phyloP scores from a whole-genome alignment of 2,329 filamentous ascomycete species.

The Allantophomopsis cytisporea region DNA sequence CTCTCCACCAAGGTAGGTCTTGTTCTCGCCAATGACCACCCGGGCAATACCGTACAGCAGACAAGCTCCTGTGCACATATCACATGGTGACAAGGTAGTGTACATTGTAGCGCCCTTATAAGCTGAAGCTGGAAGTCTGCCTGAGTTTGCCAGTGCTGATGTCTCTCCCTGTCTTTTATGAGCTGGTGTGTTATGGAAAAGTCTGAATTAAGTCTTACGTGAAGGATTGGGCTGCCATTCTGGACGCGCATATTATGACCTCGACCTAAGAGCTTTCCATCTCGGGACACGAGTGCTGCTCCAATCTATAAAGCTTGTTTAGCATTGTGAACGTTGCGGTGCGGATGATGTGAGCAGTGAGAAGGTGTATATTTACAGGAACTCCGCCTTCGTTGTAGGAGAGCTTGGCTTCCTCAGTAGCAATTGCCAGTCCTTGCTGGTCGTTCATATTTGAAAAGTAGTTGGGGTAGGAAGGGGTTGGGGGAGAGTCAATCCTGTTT shows the following conservation, averaged over 20 bases:
- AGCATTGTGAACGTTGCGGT: no score
- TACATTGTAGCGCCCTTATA: conserved; percentile 72
- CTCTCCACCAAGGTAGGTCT: conserved; percentile 62
- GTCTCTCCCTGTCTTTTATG: conserved; percentile 50
- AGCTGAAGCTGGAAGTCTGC: conserved; percentile 52
- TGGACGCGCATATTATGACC: conserved; percentile 70
- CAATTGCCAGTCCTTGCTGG: conserved; percentile 26
- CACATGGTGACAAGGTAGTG: conserved; percentile 66
- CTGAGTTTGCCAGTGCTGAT: conserved; percentile 60
- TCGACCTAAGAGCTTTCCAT: conserved; percentile 56
- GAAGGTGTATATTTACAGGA: conserved; percentile 21
- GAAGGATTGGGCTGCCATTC: conserved; percentile 55
- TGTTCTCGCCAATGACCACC: conserved; percentile 68
- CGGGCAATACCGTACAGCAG: conserved; percentile 61
- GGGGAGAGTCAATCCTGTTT: background rate
- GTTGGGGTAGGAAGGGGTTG: background rate
- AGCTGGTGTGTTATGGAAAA: background rate
- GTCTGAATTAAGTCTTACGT: conserved; percentile 35
- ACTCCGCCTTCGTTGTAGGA: conserved; percentile 32
- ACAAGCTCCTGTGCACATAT: conserved; percentile 71
- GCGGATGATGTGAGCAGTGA: background rate
- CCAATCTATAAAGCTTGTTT: conserved; percentile 26
- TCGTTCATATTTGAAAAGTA: conserved; percentile 22
- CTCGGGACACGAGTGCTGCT: conserved; percentile 46
- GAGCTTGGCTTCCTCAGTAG: conserved; percentile 30